Conservation (phyloP, 495 filamentous ascomycete species). For the Penicillium soppii region DNA sequence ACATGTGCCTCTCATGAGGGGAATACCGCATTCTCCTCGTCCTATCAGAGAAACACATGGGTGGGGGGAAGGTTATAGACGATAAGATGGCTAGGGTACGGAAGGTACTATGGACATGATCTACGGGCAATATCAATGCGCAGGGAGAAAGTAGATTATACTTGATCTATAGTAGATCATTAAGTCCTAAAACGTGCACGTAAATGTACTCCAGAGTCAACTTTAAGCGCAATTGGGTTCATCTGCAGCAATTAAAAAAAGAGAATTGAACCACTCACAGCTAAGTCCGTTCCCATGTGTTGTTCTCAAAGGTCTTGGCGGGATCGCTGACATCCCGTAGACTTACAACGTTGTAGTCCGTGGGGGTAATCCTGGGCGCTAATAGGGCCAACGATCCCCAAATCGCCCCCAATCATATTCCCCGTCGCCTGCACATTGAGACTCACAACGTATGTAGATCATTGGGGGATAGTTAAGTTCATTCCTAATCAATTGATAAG, state of each 20-base stretch:
- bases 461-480: no score
- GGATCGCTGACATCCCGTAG: no score
- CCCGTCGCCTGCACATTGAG: no score
- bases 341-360: no score
- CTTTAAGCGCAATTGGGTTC: slow-evolving; percentile 31
- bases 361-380: no score
- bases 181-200: background rate
- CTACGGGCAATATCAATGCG: background rate
- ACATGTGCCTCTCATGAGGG: slow-evolving; percentile 14
- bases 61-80: slow-evolving; percentile 21
- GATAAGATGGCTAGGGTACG: slow-evolving; percentile 2
- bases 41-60: slow-evolving; percentile 49
- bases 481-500: no score
- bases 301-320: no score
- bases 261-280: slow-evolving; percentile 22
- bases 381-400: no score
- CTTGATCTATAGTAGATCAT: background rate
- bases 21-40: slow-evolving; percentile 18
- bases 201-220: slow-evolving; percentile 3
- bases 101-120: slow-evolving; percentile 5
- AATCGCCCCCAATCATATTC: no score
- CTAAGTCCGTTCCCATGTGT: slow-evolving; percentile 12
- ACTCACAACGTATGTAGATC: no score
- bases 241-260: background rate
- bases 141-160: background rate